A percentile compares a stretch with the other conserved stretches of the same genome.
Conservation (phyloP, 169 alveolate genomes). For the Babesia bigemina region DNA sequence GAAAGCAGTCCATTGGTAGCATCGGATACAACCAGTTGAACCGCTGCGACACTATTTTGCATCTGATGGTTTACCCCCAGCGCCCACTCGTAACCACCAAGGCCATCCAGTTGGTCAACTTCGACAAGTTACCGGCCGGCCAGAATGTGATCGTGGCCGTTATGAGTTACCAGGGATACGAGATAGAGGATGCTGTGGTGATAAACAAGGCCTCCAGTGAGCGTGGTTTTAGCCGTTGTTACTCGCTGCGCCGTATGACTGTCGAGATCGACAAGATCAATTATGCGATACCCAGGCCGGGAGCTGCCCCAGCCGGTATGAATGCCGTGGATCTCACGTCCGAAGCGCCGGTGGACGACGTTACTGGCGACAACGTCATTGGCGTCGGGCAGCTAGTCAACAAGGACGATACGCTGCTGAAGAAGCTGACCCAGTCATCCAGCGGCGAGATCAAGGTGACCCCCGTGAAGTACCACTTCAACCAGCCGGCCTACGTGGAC, state of each 20-base stretch:
- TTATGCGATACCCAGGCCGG: slow-evolving; percentile 27
- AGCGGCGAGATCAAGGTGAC: slow-evolving; percentile 52
- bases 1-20: slow-evolving; percentile 99
- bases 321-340: neutral
- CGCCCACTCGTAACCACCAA: slow-evolving; percentile 97
- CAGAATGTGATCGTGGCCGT: slow-evolving; percentile 99
- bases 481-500: slow-evolving; percentile 88
- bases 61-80: slow-evolving; percentile 95
- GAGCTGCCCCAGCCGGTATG: neutral
- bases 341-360: slow-evolving; percentile 24
- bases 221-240: slow-evolving; percentile 97
- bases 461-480: slow-evolving; percentile 71
- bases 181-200: slow-evolving; percentile 99
- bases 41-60: slow-evolving; percentile 91
- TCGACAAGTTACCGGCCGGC: slow-evolving; percentile 99
- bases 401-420: slow-evolving; percentile 86
- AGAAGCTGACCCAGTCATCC: slow-evolving; percentile 83
- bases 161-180: slow-evolving; percentile 99
- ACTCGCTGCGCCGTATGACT: slow-evolving; percentile 76
- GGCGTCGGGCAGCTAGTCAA: slow-evolving; percentile 69
- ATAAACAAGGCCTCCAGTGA: slow-evolving; percentile 97
- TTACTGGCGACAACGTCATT: slow-evolving; percentile 52
- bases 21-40: slow-evolving; percentile 94
- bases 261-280: slow-evolving; percentile 81
- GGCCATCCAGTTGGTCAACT: slow-evolving; percentile 94